Base-by-base conservation (phyloP, 2,329 filamentous ascomycete species). In the Clonostachys chloroleuca region DNA sequence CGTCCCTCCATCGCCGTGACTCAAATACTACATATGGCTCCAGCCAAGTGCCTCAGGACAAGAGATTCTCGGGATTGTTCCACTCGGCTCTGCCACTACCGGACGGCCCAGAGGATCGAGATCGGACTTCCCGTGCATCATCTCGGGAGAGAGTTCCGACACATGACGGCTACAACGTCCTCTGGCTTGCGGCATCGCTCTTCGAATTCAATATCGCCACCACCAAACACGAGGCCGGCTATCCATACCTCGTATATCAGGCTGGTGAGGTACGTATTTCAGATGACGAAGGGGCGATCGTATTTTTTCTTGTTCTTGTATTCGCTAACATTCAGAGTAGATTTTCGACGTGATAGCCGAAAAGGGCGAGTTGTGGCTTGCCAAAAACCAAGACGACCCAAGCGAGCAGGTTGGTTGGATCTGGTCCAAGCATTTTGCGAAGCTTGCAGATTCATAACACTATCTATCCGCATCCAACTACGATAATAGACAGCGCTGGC, bases 151-250 rank as follows among this genome's bases (percentile, higher is more conserved):
- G 80, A 37, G 74, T 64, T 42, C 73, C 72, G 45, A 72, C 67
- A 37, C 68, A 71, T 24, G 73, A 78, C 44, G 76, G 82, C 18
- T 86, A 85, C 53, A 87, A 85, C 48, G 82, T 96, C 8, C 73
- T 97, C 42, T 99, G 95, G 77, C 77, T 96, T 16, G 94, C 92
- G 13, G 94, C 92, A 17, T 95, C 89, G 57, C 78, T 97, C 34
- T 97, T 96, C 62, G 92, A 97, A 65, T 99, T 97, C 71, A 95
- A 96, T 59, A 97, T 97, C 60, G 89, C 92, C 60, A 89, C 88
- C 20, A 88, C 91, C 24, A 89, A 95, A 57, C 84, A 89, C 49
- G 94, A 97, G 69, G 92, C 88, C 50, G 94, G 94, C 20, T 97
- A 96, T 67, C 92, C 92, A 17, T 99, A 99, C 64, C 74, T 99